Percentiles rank a stretch among this genome's conserved stretches.
Conservation (phyloP, 805 yeast species). For the Saturnispora saitoi region DNA sequence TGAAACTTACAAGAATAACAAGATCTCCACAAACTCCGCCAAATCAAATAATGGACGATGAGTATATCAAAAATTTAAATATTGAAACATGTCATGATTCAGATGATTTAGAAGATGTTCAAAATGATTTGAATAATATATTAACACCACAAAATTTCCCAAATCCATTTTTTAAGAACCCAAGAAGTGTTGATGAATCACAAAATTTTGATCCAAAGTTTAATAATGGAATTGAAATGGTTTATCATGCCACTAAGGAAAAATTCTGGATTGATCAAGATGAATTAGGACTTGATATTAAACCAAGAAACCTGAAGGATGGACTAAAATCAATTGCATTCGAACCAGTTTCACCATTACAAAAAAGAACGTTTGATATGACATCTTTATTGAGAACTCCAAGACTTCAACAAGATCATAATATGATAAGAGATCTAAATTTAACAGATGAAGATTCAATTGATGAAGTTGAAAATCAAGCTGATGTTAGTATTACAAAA, state of each 20-base stretch:
- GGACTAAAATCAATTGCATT: neutral
- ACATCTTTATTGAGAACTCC: slow-evolving; percentile 7
- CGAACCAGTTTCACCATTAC: neutral
- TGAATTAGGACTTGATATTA: slow-evolving; percentile 27
- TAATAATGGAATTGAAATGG: slow-evolving; percentile 32
- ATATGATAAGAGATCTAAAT: slow-evolving; percentile 3
- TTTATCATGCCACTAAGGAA: slow-evolving; percentile 36
- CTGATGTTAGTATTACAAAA: slow-evolving; percentile 16
- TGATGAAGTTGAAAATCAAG: neutral
- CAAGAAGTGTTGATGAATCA: neutral
- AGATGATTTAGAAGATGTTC: slow-evolving; percentile 17
- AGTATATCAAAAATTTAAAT: slow-evolving; percentile 23
- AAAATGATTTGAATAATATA: slow-evolving; percentile 8
- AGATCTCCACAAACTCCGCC: slow-evolving; percentile 31
- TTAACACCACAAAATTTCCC: slow-evolving; percentile 11
- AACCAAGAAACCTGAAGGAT: slow-evolving; percentile 27
- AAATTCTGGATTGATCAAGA: slow-evolving; percentile 25
- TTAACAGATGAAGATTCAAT: slow-evolving; percentile 1
- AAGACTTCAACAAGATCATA: slow-evolving; percentile 5
- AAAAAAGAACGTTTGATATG: neutral
- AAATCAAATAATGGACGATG: slow-evolving; percentile 28
- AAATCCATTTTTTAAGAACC: slow-evolving; percentile 23
- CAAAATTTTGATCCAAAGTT: slow-evolving; percentile 16
- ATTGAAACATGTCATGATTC: slow-evolving; percentile 15
- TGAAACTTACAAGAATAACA: slow-evolving; percentile 6